These are phyloP conservation scores for Lepidium campestre DNA, from an alignment of 441 rosid genomes.

Conservation along the genomic window DNA sequence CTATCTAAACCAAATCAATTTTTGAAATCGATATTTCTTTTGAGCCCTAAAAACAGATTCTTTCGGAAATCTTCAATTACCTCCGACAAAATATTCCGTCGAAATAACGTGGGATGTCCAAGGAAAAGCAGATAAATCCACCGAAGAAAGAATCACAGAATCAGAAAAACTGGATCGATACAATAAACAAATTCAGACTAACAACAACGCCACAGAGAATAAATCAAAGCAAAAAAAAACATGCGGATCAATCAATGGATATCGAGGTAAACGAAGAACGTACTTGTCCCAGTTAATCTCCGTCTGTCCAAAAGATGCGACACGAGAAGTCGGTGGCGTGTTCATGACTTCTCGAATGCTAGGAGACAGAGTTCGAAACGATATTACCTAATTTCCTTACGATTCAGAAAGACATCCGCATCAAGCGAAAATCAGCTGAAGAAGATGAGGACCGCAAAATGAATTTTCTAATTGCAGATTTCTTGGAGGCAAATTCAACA, in stretches of 20 bases:
- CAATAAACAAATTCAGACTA: neutral
- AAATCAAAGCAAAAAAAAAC: neutral
- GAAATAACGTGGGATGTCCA: neutral
- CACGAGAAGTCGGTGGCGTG: slow-evolving; percentile 46
- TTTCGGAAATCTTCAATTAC: neutral
- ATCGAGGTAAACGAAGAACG: slow-evolving; percentile 13
- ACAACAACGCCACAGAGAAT: neutral
- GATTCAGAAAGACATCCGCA: slow-evolving; percentile 17
- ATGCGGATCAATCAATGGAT: neutral
- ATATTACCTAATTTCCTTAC: neutral
- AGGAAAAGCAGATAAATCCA: neutral
- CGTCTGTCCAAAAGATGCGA: slow-evolving; percentile 53
- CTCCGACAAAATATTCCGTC: neutral
- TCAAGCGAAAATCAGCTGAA: neutral
- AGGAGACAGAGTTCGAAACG: neutral
- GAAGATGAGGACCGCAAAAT: slow-evolving; percentile 1
- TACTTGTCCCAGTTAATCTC: slow-evolving; percentile 96
- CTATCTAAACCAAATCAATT: neutral
- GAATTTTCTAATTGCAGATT: slow-evolving; percentile 15
- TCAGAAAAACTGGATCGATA: slow-evolving; percentile 2
- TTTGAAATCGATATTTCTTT: slow-evolving; percentile 7
- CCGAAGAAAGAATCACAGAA: slow-evolving; percentile 4
- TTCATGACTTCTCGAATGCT: slow-evolving; percentile 35
- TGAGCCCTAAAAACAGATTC: neutral
- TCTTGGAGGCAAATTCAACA: slow-evolving; percentile 34